These are phyloP conservation scores for Plectosphaerella sp. DNA, from an alignment of 2,329 filamentous ascomycete species.

Conservation along the genomic window DNA sequence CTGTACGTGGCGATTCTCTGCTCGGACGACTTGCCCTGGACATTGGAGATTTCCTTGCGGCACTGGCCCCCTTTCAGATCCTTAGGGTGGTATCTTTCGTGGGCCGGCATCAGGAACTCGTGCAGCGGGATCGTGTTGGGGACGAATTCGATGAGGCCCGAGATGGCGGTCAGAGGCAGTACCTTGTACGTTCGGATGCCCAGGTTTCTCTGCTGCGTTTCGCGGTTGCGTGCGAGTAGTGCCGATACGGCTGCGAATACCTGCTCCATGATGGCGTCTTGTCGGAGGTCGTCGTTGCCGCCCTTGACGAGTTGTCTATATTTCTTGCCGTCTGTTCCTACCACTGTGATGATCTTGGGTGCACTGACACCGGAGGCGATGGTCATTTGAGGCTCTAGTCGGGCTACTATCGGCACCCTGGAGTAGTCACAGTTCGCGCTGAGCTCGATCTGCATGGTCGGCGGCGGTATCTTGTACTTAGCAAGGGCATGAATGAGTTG, in stretches of 20 bases:
- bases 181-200: slow-evolving; percentile 97
- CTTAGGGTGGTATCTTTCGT: slow-evolving; percentile 79
- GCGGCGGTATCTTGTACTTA: slow-evolving; percentile 72
- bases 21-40: slow-evolving; percentile 65
- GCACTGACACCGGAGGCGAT: slow-evolving; percentile 89
- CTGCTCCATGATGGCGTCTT: slow-evolving; percentile 99
- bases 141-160: slow-evolving; percentile 96
- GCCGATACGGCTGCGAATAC: slow-evolving; percentile 95
- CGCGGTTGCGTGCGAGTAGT: slow-evolving; percentile 78
- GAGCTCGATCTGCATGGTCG: slow-evolving; percentile 81
- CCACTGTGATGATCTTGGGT: slow-evolving; percentile 85
- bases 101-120: slow-evolving; percentile 87
- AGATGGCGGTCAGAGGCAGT: slow-evolving; percentile 75
- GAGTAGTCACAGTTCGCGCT: slow-evolving; percentile 71
- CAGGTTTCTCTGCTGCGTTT: slow-evolving; percentile 81
- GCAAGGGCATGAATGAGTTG: slow-evolving; percentile 59
- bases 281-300: slow-evolving; percentile 90
- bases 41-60: slow-evolving; percentile 72
- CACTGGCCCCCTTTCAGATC: slow-evolving; percentile 75
- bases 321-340: slow-evolving; percentile 69
- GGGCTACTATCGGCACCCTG: slow-evolving; percentile 66
- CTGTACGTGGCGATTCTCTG: slow-evolving; percentile 71
- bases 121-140: slow-evolving; percentile 88
- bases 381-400: slow-evolving; percentile 69
- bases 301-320: slow-evolving; percentile 95